Base-by-base conservation (phyloP, 805 yeast genomes). In the Monosporozyma servazzii region DNA sequence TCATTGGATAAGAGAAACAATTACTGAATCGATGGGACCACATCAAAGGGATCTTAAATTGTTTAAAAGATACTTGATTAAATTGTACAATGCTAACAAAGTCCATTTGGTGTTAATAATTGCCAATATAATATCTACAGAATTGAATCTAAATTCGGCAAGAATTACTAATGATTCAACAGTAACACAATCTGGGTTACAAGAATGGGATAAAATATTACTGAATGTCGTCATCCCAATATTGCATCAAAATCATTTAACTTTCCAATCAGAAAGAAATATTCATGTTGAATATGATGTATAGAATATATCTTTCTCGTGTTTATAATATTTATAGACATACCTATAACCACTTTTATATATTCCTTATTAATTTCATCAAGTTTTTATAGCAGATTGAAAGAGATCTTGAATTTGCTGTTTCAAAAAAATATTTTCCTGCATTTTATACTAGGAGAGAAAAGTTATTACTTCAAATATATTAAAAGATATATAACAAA, bases 1-100 rank as follows among this genome's bases (percentile, higher is more conserved):
- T 7, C 47, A 56, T 2, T 76, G 80, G 80, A 58, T 75, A 1
- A 55, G 53, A 7, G 57, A 56, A n/a, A 68, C 74, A 1, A 54
- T 62, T 2, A 27, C 23, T 6, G 49, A 47, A 0, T 50, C 51
- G 0, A 60, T 56, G 20, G 73, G 74, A 0, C 80, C 80, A 2
- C 72, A 70, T 52, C 54, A 48, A 6, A 71, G 66, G 31, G 81
- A 77, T 53, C 55, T 72, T 1, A 56, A 54, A 11, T 51, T 71
- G 21, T 73, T 77, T 43, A 62, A 63, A 31, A 56, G 53, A 11
- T 76, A 68, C 56, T 50, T 76, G 37, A 47, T 53, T 5, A 57
- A 56, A 11, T 54, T 75, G 10, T 55, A 64, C 5, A 54, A 51
- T 11, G 47, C 64, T 8, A 68, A 70, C 51, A 51, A 59, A 43